Percentiles rank a stretch among this genome's conserved stretches.
Conservation (phyloP, 2,329 filamentous ascomycete species). For the Dactylonectria estremocensis region DNA sequence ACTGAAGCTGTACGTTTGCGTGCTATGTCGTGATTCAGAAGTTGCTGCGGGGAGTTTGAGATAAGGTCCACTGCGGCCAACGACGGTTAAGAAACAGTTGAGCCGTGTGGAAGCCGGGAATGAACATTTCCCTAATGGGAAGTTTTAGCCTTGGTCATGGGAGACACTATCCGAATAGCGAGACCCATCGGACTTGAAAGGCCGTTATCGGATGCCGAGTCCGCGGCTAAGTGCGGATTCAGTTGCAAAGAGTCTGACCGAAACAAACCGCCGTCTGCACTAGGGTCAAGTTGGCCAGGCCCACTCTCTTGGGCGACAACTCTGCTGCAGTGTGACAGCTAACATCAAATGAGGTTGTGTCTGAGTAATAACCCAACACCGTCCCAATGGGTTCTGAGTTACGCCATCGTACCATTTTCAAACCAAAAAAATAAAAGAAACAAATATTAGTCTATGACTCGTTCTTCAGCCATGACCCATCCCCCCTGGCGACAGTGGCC, state of each 20-base stretch:
- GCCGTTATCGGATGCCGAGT: constrained; percentile 6
- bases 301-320: background rate
- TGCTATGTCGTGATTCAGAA: background rate
- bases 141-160: background rate
- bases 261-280: constrained; percentile 1
- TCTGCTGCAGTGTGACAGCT: no score
- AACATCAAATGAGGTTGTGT: no score
- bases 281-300: constrained; percentile 2
- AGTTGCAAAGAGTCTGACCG: background rate
- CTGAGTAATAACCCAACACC: no score
- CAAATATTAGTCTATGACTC: background rate
- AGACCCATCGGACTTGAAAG: background rate
- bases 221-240: constrained; percentile 6
- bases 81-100: no score
- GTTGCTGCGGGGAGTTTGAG: no score
- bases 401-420: no score
- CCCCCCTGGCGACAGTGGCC: background rate
- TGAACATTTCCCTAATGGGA: no score
- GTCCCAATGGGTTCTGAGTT: no score
- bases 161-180: background rate
- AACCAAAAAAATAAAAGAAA: no score
- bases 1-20: background rate
- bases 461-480: background rate
- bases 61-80: no score
- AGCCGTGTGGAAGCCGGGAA: no score